Evolutionary conservation across 805 yeast species (phyloP).

Genomic region (Saccharomycopsis microspora): DNA sequence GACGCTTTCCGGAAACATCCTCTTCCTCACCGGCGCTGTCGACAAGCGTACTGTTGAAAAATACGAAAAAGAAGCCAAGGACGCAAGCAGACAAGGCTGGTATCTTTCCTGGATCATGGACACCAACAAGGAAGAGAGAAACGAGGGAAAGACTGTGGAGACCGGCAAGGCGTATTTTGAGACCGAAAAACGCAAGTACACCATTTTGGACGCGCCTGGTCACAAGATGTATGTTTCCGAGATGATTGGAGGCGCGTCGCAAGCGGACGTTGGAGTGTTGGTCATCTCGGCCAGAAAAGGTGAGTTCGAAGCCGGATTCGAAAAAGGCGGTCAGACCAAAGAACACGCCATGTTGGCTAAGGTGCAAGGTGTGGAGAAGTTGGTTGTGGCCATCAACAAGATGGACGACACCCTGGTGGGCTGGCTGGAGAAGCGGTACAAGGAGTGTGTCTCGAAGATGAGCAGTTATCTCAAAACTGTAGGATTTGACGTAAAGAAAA

Average conservation of each 20-base stretch:
- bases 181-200: slow-evolving; percentile 95
- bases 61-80: slow-evolving; percentile 97
- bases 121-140: slow-evolving; percentile 97
- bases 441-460: slow-evolving; percentile 85
- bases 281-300: slow-evolving; percentile 98
- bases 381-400: slow-evolving; percentile 90
- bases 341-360: slow-evolving; percentile 96
- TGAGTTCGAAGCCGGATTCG: slow-evolving; percentile 98
- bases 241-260: slow-evolving; percentile 99
- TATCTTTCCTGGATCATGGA: slow-evolving; percentile 99
- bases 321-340: slow-evolving; percentile 97
- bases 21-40: slow-evolving; percentile 90
- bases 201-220: slow-evolving; percentile 98
- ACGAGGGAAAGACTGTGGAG: slow-evolving; percentile 97
- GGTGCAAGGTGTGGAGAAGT: slow-evolving; percentile 94
- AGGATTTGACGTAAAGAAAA: slow-evolving; percentile 79
- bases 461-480: slow-evolving; percentile 70
- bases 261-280: slow-evolving; percentile 96
- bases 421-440: slow-evolving; percentile 95
- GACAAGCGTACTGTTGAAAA: slow-evolving; percentile 98
- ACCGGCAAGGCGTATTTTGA: slow-evolving; percentile 97
- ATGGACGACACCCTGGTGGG: slow-evolving; percentile 97
- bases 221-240: slow-evolving; percentile 98
- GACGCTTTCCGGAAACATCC: slow-evolving; percentile 97
- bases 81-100: slow-evolving; percentile 99